Conservation (phyloP, 2,329 filamentous ascomycete genomes). For the Aspergillus sp. region DNA sequence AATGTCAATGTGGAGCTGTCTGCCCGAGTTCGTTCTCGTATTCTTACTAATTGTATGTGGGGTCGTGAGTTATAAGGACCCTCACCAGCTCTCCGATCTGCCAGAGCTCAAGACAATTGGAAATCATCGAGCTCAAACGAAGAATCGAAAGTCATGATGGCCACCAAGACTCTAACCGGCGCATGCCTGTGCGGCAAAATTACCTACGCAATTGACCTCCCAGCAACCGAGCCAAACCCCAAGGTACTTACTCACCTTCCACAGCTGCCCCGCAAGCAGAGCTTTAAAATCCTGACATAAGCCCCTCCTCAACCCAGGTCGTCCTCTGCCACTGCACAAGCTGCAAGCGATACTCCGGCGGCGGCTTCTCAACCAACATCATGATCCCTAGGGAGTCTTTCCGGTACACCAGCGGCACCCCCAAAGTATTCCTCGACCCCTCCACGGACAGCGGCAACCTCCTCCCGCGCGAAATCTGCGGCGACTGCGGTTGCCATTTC, state of each 20-base stretch:
- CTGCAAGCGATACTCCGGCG: conserved; percentile 34
- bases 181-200: conserved; percentile 18
- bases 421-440: conserved; percentile 26
- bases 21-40: background rate
- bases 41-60: background rate
- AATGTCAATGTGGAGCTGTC: background rate
- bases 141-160: conserved; percentile 16
- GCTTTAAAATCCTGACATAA: background rate
- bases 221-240: conserved; percentile 19
- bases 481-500: conserved; percentile 29
- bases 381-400: conserved; percentile 21
- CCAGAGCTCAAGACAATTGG: background rate
- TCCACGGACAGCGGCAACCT: conserved; percentile 16
- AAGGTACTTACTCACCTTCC: conserved; percentile 19
- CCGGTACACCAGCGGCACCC: conserved; percentile 25
- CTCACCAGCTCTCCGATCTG: background rate
- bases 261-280: background rate
- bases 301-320: conserved; percentile 14
- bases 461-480: conserved; percentile 28
- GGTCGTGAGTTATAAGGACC: background rate
- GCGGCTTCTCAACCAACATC: conserved; percentile 31
- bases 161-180: conserved; percentile 16
- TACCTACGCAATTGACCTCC: conserved; percentile 22
- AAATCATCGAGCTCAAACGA: background rate
- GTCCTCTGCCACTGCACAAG: conserved; percentile 31